Conservation (phyloP, 495 filamentous ascomycete species). For the Penicillium bovifimosum region DNA sequence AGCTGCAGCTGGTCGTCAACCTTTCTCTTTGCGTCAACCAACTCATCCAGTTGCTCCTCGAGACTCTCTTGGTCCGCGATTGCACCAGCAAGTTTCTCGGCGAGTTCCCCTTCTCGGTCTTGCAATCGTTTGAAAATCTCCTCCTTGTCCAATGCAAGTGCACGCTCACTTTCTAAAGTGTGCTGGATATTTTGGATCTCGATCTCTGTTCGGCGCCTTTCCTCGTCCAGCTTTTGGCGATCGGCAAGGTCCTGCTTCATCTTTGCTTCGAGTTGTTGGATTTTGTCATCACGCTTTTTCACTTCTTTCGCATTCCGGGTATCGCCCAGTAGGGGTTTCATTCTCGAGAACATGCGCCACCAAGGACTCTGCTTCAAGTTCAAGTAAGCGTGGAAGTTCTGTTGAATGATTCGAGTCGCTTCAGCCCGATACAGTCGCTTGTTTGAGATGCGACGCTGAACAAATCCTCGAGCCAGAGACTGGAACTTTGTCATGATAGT, state of each 20-base stretch:
- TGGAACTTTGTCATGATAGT: slow-evolving; percentile 95
- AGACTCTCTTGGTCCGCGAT: slow-evolving; percentile 91
- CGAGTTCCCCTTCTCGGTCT: slow-evolving; percentile 77
- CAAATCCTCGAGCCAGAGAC: slow-evolving; percentile 82
- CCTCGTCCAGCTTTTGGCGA: slow-evolving; percentile 81
- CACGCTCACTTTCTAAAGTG: slow-evolving; percentile 89
- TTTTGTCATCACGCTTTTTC: slow-evolving; percentile 89
- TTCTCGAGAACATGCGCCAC: slow-evolving; percentile 93
- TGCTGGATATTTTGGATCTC: slow-evolving; percentile 88
- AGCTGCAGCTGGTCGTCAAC: slow-evolving; percentile 79
- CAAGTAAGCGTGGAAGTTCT: slow-evolving; percentile 84
- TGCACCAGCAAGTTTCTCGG: slow-evolving; percentile 87
- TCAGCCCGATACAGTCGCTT: slow-evolving; percentile 93
- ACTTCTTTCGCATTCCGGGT: slow-evolving; percentile 87
- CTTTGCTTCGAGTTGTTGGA: slow-evolving; percentile 75
- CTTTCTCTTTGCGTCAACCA: slow-evolving; percentile 84
- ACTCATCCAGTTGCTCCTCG: slow-evolving; percentile 85
- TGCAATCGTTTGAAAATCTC: slow-evolving; percentile 97
- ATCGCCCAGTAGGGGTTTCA: slow-evolving; percentile 90
- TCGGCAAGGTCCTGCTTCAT: slow-evolving; percentile 72
- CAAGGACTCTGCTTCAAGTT: slow-evolving; percentile 87
- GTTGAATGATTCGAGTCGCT: slow-evolving; percentile 89
- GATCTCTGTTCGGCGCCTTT: slow-evolving; percentile 76
- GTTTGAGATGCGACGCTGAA: slow-evolving; percentile 77
- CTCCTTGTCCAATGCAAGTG: slow-evolving; percentile 93